These are phyloP conservation scores for Eutrema japonicum DNA, from an alignment of 345 rosid genomes.

Conservation along the genomic window DNA sequence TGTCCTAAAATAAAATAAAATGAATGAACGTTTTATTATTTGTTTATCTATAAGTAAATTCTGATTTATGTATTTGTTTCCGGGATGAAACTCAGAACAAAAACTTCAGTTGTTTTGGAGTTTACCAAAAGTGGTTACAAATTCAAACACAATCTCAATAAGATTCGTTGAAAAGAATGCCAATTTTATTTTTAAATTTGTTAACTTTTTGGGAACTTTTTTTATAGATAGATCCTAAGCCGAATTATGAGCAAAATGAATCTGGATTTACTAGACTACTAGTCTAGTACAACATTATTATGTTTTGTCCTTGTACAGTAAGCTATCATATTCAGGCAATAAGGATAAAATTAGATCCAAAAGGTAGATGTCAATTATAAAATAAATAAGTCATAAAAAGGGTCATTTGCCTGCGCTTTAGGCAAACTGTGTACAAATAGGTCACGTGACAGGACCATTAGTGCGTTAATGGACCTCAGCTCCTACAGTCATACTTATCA, in stretches of 20 bases:
- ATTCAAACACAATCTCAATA: not conserved
- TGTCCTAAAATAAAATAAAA: too few relatives aligned
- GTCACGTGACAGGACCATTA: slow-evolving; percentile 27
- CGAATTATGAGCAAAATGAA: not conserved
- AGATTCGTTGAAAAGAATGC: not conserved
- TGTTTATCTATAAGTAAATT: too few relatives aligned
- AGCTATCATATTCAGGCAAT: not conserved
- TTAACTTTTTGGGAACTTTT: too few relatives aligned
- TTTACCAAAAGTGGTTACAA: not conserved
- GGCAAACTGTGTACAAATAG: slow-evolving; percentile 12
- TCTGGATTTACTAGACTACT: not conserved
- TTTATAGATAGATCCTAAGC: not conserved
- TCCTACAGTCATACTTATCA: not conserved
- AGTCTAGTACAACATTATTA: too few relatives aligned
- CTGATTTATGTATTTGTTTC: too few relatives aligned
- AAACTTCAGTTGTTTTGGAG: too few relatives aligned
- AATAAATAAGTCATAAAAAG: slow-evolving; percentile 18
- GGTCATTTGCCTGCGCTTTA: slow-evolving; percentile 29
- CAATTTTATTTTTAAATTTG: not conserved
- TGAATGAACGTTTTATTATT: too few relatives aligned
- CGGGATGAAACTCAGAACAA: not conserved
- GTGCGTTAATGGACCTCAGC: slow-evolving; percentile 14
- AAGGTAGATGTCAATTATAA: slow-evolving; percentile 14
- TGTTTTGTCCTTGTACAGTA: not conserved
- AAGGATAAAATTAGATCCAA: slow-evolving; percentile 13